Conservation (phyloP, 2,329 filamentous ascomycete genomes). For the Neophaeococcomyces mojaviensis region DNA sequence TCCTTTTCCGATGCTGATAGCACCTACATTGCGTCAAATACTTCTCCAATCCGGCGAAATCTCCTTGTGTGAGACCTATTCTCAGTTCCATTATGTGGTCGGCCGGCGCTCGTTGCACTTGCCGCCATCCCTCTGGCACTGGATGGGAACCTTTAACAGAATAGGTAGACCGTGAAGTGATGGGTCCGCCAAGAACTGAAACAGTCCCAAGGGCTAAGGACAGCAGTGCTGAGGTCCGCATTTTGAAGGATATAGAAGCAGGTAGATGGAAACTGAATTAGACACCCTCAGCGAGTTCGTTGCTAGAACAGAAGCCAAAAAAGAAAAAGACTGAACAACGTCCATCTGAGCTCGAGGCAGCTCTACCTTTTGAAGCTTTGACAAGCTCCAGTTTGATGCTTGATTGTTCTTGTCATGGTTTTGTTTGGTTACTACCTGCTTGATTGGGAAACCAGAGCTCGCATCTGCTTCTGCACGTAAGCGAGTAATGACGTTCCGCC, state of each 20-base stretch:
- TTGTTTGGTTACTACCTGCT: too few species aligned
- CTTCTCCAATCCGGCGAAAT: slow-evolving; percentile 6
- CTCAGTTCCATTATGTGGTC: slow-evolving; percentile 45
- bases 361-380: too few species aligned
- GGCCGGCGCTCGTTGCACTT: slow-evolving; percentile 39
- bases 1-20: background rate
- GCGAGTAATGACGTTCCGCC: too few species aligned
- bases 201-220: background rate
- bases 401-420: too few species aligned
- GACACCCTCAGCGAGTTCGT: too few species aligned
- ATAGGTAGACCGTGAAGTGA: slow-evolving; percentile 35
- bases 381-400: too few species aligned
- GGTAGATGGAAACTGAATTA: too few species aligned
- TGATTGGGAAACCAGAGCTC: too few species aligned
- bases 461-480: too few species aligned
- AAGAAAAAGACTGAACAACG: too few species aligned
- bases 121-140: slow-evolving; percentile 45
- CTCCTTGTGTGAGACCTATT: slow-evolving; percentile 44
- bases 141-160: slow-evolving; percentile 48
- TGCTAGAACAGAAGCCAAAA: too few species aligned
- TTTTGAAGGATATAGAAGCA: background rate
- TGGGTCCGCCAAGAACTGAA: slow-evolving; percentile 4
- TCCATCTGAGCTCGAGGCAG: too few species aligned
- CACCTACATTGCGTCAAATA: slow-evolving; percentile 1
- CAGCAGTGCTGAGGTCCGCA: background rate